These are phyloP conservation scores for Daedalea quercina DNA, from an alignment of 768 basidiomycete genomes.

Conservation along the genomic window DNA sequence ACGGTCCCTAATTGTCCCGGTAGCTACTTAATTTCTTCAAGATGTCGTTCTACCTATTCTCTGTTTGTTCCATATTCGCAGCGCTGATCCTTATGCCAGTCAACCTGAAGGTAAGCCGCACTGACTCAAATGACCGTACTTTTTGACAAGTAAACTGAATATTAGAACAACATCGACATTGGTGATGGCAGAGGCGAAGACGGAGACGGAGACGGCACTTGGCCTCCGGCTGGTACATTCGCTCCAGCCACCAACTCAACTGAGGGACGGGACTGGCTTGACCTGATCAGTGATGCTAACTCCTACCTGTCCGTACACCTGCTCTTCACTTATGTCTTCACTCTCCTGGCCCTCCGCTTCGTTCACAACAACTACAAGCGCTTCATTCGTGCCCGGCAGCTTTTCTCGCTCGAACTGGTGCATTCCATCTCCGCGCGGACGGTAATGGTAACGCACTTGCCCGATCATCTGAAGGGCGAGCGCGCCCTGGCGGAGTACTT, in stretches of 20 bases:
- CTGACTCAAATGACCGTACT: conserved; percentile 3
- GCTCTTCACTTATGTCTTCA: conserved; percentile 92
- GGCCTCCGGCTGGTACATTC: conserved; percentile 23
- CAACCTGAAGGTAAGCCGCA: conserved; percentile 71
- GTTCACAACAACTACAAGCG: conserved; percentile 85
- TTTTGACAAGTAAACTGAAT: neutral
- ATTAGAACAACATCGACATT: conserved; percentile 65
- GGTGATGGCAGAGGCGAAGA: conserved; percentile 43
- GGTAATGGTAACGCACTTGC: conserved; percentile 80
- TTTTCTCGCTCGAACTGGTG: conserved; percentile 91
- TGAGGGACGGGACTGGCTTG: conserved; percentile 57
- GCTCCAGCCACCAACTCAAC: conserved; percentile 7
- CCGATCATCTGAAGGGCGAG: conserved; percentile 80
- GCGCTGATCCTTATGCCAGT: conserved; percentile 87
- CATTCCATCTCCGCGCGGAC: conserved; percentile 94
- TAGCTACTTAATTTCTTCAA: conserved; percentile 94
- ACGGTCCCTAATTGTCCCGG: too few species aligned
- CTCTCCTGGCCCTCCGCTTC: conserved; percentile 76
- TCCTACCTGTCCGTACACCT: conserved; percentile 87
- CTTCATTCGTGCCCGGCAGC: conserved; percentile 85
- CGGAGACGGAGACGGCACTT: conserved; percentile 37
- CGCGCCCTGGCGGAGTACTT: conserved; percentile 88
- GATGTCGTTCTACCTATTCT: conserved; percentile 90
- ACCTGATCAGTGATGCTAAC: conserved; percentile 85
- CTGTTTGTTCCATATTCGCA: conserved; percentile 78